phyloP scores from a whole-genome alignment of 176 grass and related monocot genomes.

The Microstegium vimineum region DNA sequence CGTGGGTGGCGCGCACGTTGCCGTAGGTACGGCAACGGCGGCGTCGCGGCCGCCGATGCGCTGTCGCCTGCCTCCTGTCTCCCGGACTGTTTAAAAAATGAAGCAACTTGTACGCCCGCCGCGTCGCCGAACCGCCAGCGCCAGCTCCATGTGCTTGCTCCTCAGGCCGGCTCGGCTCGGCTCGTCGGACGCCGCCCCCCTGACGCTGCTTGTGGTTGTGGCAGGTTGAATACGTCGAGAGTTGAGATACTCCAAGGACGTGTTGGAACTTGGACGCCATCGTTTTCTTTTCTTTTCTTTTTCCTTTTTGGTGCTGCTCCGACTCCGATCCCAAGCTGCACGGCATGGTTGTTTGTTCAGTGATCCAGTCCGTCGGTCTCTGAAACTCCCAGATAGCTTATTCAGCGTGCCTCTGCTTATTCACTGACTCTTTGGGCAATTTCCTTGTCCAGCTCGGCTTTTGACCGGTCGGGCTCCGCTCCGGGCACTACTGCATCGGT shows the following conservation, averaged over 20 bases:
- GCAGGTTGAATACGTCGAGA: neutral
- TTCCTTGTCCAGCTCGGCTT: neutral
- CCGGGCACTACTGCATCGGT: neutral
- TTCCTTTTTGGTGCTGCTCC: neutral
- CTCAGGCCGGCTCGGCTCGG: neutral
- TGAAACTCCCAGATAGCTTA: neutral
- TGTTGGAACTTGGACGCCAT: neutral
- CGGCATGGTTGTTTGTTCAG: neutral
- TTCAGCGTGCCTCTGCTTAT: neutral
- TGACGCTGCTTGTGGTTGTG: neutral
- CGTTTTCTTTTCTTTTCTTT: neutral
- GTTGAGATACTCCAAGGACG: neutral
- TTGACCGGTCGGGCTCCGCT: neutral
- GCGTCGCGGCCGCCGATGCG: slow-evolving; percentile 29
- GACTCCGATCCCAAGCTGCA: neutral
- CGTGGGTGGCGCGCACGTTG: slow-evolving; percentile 30
- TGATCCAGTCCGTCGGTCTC: neutral
- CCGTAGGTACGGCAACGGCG: neutral
- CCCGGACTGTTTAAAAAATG: neutral
- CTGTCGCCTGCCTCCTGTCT: slow-evolving; percentile 10
- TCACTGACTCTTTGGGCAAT: neutral
- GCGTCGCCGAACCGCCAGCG: neutral
- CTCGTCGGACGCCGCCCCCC: neutral
- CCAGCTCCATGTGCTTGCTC: neutral
- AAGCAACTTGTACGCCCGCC: neutral